A percentile compares a stretch with the other conserved stretches of the same genome.
phyloP scores from a whole-genome alignment of 257 asterid species.

The Apocynum venetum region DNA sequence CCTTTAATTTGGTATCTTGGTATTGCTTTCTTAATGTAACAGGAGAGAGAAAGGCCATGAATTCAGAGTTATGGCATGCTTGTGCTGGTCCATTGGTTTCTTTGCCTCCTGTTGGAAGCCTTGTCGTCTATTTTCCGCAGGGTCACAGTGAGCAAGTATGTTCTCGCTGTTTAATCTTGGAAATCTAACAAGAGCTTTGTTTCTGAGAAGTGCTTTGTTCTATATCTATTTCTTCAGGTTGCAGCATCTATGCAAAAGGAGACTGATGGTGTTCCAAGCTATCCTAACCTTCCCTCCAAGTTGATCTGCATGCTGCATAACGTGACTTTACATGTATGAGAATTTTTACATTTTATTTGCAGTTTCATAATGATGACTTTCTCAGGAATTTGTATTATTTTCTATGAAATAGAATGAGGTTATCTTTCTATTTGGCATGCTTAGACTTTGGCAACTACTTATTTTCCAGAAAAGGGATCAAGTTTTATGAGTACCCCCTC shows the following conservation, averaged over 20 bases:
- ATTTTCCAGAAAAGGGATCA: not conserved
- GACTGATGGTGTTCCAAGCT: constrained; percentile 78
- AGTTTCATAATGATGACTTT: not conserved
- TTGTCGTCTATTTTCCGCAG: constrained; percentile 92
- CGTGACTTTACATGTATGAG: constrained; percentile 85
- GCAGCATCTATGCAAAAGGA: constrained; percentile 98
- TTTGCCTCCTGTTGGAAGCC: constrained; percentile 94
- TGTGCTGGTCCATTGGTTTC: constrained; percentile 97
- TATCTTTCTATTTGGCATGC: not conserved
- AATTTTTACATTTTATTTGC: constrained; percentile 7
- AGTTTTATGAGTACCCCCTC: not conserved
- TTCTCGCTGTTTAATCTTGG: constrained; percentile 12
- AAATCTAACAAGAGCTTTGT: not conserved
- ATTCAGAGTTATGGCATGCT: constrained; percentile 99
- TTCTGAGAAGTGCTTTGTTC: not conserved
- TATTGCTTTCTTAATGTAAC: constrained; percentile 14
- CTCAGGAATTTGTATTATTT: not conserved
- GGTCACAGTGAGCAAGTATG: constrained; percentile 98
- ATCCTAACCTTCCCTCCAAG: constrained; percentile 93
- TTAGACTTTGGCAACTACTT: not conserved
- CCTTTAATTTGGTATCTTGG: constrained; percentile 4
- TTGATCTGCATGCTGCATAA: constrained; percentile 83
- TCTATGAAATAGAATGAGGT: not conserved
- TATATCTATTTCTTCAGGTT: constrained; percentile 44
- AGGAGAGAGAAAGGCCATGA: constrained; percentile 74